Evolutionary conservation across 208 protist species (phyloP), one percentile per base, ranked within the genome.

Genomic region (Leishmania tropica): DNA sequence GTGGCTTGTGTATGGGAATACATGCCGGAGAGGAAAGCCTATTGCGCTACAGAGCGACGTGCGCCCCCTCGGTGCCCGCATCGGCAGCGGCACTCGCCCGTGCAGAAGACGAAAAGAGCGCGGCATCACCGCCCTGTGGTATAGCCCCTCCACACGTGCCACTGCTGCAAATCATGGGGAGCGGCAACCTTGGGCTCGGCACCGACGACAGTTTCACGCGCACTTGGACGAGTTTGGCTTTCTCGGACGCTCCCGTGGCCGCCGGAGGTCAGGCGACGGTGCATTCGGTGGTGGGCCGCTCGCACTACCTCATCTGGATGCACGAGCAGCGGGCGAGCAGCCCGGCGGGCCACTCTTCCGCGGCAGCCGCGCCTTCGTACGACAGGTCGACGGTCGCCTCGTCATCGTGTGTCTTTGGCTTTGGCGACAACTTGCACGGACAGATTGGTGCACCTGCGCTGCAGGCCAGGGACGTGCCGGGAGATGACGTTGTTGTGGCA

Each of bases 341-440:
- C 68, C 21, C 68, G 7, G 21, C 35, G 1, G 24, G 42, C 4
- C 10, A 15, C 68, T 35, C 68, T 35, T 48, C 68, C 3, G 24
- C 21, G 37, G 42, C 3, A 53, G 35, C 28, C 13, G 48, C 68
- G 13, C 7, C 53, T 72, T 51, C 54, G 17, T 1, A n/a, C 7
- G 31, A 19, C 21, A 68, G 7, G 42, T 10, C 42, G 21, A 6
- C 35, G 21, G 53, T 28, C 37, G 28, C 10, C 51, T 21, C 37
- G 11, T 37, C 74, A 35, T 37, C 48, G 24, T 56, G 24, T 28
- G 89, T 97, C 35, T 68, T 89, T 13, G 94, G 94, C 54, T 97
- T 97, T 79, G 94, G 94, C 40, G 89, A 93, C 68, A 96, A 97
- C 80, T 83, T 96, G 65, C 87, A 96, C 79, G 93, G 93, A 42